These are phyloP conservation scores for Curvularia eragrostidis DNA, from an alignment of 2,329 filamentous ascomycete genomes.

Conservation along the genomic window DNA sequence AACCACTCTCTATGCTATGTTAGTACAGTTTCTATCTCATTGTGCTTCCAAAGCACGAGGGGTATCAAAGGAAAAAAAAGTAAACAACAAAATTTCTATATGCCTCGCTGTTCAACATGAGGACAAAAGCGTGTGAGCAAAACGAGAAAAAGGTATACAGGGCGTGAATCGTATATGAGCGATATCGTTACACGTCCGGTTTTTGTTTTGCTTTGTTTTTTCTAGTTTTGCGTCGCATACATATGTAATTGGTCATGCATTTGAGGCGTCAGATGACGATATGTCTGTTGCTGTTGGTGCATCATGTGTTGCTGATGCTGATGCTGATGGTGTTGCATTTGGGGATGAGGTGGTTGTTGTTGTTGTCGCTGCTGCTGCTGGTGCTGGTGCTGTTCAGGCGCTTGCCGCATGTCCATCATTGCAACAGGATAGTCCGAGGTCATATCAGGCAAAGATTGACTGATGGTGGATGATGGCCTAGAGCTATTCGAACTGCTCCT, in stretches of 20 bases:
- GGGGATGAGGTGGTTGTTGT: slow-evolving; percentile 12
- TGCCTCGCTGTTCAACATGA: slow-evolving; percentile 26
- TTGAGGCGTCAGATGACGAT: slow-evolving; percentile 24
- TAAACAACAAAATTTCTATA: slow-evolving; percentile 26
- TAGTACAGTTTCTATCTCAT: neutral
- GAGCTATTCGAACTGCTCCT: slow-evolving; percentile 36
- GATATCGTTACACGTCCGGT: slow-evolving; percentile 8
- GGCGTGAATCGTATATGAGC: slow-evolving; percentile 9
- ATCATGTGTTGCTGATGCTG: slow-evolving; percentile 35
- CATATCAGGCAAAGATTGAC: slow-evolving; percentile 31
- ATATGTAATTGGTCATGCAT: slow-evolving; percentile 36
- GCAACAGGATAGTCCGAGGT: slow-evolving; percentile 31
- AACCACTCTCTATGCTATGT: neutral
- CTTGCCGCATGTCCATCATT: slow-evolving; percentile 31
- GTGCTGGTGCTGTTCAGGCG: slow-evolving; percentile 26
- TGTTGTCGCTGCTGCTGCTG: slow-evolving; percentile 15
- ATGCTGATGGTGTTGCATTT: slow-evolving; percentile 24
- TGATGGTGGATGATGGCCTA: slow-evolving; percentile 32
- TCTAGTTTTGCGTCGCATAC: slow-evolving; percentile 30
- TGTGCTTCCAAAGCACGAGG: neutral
- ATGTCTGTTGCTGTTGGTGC: slow-evolving; percentile 29
- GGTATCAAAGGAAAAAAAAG: slow-evolving; percentile 2
- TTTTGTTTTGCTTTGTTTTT: slow-evolving; percentile 11
- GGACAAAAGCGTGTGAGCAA: neutral
- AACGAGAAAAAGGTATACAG: neutral